Percentiles rank a stretch among this genome's conserved stretches.
phyloP scores from a whole-genome alignment of 2,329 filamentous ascomycete species.

The Ceratocystis variospora region DNA sequence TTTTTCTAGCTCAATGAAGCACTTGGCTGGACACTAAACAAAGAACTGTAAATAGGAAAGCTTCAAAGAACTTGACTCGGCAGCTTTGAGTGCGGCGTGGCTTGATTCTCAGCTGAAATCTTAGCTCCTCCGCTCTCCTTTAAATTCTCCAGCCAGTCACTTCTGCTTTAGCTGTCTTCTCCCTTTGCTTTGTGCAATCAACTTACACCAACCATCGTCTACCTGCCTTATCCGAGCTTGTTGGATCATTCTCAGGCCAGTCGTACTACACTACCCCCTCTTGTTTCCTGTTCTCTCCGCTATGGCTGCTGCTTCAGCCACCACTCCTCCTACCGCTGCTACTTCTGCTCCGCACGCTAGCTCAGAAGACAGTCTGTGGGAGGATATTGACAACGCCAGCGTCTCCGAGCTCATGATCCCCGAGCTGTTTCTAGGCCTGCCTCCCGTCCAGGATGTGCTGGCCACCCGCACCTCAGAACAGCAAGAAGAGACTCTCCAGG shows the following conservation, averaged over 20 bases:
- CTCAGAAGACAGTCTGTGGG: slow-evolving; percentile 14
- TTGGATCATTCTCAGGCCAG: background rate
- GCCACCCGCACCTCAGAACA: slow-evolving; percentile 52
- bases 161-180: background rate
- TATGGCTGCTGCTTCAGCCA: background rate
- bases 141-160: background rate
- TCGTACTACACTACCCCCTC: background rate
- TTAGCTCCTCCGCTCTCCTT: background rate
- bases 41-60: background rate
- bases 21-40: background rate
- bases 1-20: background rate
- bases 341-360: background rate
- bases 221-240: background rate
- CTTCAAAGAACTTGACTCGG: background rate
- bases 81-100: background rate
- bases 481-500: slow-evolving; percentile 55
- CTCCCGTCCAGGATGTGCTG: slow-evolving; percentile 52
- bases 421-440: slow-evolving; percentile 42
- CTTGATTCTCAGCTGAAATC: background rate
- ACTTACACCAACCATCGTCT: background rate
- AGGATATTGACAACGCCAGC: slow-evolving; percentile 15
- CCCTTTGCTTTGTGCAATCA: background rate
- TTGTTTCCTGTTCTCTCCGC: background rate
- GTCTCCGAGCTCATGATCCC: slow-evolving; percentile 29
- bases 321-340: background rate